phyloP scores from a whole-genome alignment of 1,284 basidiomycete genomes.

The Cryptococcus sp. region DNA sequence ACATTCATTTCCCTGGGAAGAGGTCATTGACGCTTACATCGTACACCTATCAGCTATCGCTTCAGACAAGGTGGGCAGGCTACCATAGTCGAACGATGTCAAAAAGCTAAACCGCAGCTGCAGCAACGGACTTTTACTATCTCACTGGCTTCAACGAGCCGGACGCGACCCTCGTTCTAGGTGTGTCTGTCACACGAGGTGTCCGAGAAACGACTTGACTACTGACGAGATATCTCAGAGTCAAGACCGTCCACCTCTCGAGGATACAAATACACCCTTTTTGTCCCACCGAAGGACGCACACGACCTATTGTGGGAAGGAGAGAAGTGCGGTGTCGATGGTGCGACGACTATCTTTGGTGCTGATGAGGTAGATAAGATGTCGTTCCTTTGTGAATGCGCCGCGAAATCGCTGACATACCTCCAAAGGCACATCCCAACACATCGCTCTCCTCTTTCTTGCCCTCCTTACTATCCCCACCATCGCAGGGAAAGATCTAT shows the following conservation, averaged over 20 bases:
- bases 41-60: slow-evolving; percentile 72
- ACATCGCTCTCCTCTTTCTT: slow-evolving; percentile 44
- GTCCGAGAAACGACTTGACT: neutral
- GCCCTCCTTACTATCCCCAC: slow-evolving; percentile 33
- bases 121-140: slow-evolving; percentile 87
- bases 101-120: neutral
- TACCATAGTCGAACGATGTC: no score
- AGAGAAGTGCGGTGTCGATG: slow-evolving; percentile 66
- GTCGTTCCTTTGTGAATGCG: neutral
- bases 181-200: slow-evolving; percentile 55
- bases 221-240: slow-evolving; percentile 23
- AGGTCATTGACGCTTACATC: neutral
- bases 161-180: slow-evolving; percentile 80
- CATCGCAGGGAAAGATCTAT: slow-evolving; percentile 41
- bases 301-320: slow-evolving; percentile 92
- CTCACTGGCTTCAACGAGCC: slow-evolving; percentile 94
- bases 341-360: slow-evolving; percentile 66
- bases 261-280: slow-evolving; percentile 88
- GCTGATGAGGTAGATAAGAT: slow-evolving; percentile 68
- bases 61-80: slow-evolving; percentile 68
- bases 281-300: slow-evolving; percentile 75
- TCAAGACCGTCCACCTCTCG: slow-evolving; percentile 60
- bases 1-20: neutral
- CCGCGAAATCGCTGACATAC: neutral
- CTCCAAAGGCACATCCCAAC: slow-evolving; percentile 48